Base-by-base conservation (phyloP, 2,329 filamentous ascomycete species). In the Periconia digitata region DNA sequence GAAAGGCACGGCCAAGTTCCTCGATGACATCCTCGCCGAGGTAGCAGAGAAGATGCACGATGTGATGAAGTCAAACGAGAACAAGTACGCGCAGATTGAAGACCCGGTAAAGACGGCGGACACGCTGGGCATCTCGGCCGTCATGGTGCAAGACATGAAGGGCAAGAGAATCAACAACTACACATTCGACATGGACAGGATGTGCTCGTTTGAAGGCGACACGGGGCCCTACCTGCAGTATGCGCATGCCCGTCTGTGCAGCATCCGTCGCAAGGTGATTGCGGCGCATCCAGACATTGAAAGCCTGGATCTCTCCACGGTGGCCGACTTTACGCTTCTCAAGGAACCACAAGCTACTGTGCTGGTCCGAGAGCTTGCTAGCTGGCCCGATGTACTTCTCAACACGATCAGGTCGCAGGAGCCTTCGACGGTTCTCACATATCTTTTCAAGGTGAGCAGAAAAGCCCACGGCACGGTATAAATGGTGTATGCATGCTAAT, bases 101-200 rank as follows among this genome's bases (percentile, higher is more conserved):
- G 79, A 97, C 70, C 92, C 92, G 0, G 85, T 84, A 46, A 81
- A 83, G 46, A 88, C 86, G 8, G 91, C 94, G 52, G 94, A 97
- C 74, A 90, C 83, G 10, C 82, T 97, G 3, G 94, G 92, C 55
- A 96, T 97, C 68, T 92, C 88, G 56, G 87, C 89, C 66, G 92
- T 97, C 67, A 97, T 97, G 91, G 90, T 96, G 17, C 92, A 97
- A 74, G 94, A 97, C 67, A 96, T 97, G 90, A 88, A 84, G 57
- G 94, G 92, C 70, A 97, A 96, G 83, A 84, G 78, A 55, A 76
- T 85, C 66, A 84, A 85, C 72, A 81, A 82, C 61, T 85, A 87
- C 71, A 76, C 80, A 48, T 92, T 92, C 73, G 86, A 92, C 74
- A 85, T 91, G 79, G 84, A 90, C 50, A 80, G 83, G 56, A 92